phyloP scores from a whole-genome alignment of 2,329 filamentous ascomycete genomes.

The Geosmithia flava region DNA sequence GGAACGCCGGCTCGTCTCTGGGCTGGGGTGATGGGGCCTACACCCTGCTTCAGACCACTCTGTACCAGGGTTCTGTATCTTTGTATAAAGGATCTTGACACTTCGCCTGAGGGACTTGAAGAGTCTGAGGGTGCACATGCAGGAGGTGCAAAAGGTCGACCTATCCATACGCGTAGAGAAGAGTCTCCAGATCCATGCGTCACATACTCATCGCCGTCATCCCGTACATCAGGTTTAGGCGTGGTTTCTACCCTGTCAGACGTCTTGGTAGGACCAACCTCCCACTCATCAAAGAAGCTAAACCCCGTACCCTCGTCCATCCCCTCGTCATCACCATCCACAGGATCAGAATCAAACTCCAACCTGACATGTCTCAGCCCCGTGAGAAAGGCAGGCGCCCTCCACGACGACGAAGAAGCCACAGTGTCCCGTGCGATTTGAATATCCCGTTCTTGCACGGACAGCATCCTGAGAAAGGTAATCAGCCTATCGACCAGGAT shows the following conservation, averaged over 20 bases:
- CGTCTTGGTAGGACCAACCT: not conserved
- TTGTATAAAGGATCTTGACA: too few relatives aligned
- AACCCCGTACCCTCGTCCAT: conserved; percentile 26
- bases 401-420: conserved; percentile 11
- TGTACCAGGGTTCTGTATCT: too few relatives aligned
- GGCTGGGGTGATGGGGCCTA: conserved; percentile 32
- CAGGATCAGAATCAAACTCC: conserved; percentile 36
- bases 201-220: conserved; percentile 9
- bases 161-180: conserved; percentile 31
- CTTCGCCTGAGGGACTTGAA: too few relatives aligned
- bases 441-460: conserved; percentile 36
- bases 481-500: conserved; percentile 33
- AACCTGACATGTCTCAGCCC: conserved; percentile 42
- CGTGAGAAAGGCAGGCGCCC: conserved; percentile 27
- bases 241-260: conserved; percentile 1
- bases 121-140: too few relatives aligned
- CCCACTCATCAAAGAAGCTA: conserved; percentile 28
- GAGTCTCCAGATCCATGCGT: conserved; percentile 9
- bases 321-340: conserved; percentile 26
- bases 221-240: too few relatives aligned
- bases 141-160: conserved; percentile 6
- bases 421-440: conserved; percentile 10
- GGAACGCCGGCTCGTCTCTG: conserved; percentile 40
- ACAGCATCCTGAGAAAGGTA: conserved; percentile 31
- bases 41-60: conserved; percentile 14